phyloP scores from a whole-genome alignment of 768 basidiomycete species.

The Phylloporus sp. region DNA sequence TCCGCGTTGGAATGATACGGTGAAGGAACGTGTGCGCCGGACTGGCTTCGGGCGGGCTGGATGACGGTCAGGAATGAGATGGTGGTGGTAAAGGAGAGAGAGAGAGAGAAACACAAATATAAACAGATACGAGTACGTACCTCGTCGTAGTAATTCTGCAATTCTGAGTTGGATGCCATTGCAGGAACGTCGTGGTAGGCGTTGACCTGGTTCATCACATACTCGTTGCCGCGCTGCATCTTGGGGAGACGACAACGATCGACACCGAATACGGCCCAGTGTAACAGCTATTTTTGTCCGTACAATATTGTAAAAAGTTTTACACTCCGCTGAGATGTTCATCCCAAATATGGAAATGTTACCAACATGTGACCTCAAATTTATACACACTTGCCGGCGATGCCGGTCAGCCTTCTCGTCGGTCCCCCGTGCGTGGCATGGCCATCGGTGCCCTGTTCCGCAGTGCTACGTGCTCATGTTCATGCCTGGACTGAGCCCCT shows the following conservation, averaged over 20 bases:
- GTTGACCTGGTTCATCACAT: slow-evolving; percentile 26
- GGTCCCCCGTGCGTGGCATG: slow-evolving; percentile 2
- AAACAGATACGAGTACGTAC: slow-evolving; percentile 10
- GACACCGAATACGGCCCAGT: not conserved
- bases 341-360: not conserved
- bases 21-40: slow-evolving; percentile 37
- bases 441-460: no score
- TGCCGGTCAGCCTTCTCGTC: not conserved
- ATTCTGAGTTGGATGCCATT: slow-evolving; percentile 16
- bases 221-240: slow-evolving; percentile 24
- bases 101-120: not conserved
- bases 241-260: not conserved
- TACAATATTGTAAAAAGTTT: not conserved
- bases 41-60: slow-evolving; percentile 32
- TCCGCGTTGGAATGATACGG: slow-evolving; percentile 19
- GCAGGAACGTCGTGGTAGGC: slow-evolving; percentile 20
- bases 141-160: slow-evolving; percentile 31
- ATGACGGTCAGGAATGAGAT: not conserved
- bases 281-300: not conserved
- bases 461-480: slow-evolving; percentile 21
- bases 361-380: not conserved
- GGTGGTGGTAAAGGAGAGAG: slow-evolving; percentile 1
- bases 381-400: not conserved
- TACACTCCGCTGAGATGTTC: not conserved
- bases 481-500: slow-evolving; percentile 15